phyloP scores from a whole-genome alignment of 768 basidiomycete genomes.

The Tephrocybe sp. region DNA sequence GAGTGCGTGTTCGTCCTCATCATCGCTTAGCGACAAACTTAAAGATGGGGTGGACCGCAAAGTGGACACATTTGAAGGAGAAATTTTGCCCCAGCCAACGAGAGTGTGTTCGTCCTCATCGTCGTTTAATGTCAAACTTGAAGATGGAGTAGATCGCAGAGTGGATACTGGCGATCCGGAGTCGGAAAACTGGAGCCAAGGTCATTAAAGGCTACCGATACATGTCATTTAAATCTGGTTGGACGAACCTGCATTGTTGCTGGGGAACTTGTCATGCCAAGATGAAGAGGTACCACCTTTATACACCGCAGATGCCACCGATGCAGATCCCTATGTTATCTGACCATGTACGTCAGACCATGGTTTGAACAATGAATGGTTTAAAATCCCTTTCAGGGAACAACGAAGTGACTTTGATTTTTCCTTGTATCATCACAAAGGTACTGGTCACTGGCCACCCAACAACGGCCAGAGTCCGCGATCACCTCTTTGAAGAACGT shows the following conservation, averaged over 20 bases:
- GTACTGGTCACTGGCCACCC: too few species aligned
- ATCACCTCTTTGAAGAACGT: too few species aligned
- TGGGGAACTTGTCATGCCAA: not conserved
- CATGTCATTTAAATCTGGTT: not conserved
- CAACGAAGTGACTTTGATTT: not conserved
- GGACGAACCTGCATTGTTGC: not conserved
- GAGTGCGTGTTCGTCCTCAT: slow-evolving; percentile 41
- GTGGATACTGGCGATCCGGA: not conserved
- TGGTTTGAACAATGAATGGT: not conserved
- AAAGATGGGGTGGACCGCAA: slow-evolving; percentile 6
- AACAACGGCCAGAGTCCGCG: too few species aligned
- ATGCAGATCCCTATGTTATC: not conserved
- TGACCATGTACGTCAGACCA: not conserved
- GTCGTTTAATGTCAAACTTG: not conserved
- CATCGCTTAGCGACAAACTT: slow-evolving; percentile 4
- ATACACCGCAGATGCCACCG: not conserved
- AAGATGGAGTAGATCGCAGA: slow-evolving; percentile 1
- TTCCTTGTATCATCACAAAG: not conserved
- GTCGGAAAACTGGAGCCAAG: not conserved
- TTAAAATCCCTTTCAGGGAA: not conserved
- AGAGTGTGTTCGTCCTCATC: slow-evolving; percentile 42
- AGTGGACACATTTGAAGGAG: slow-evolving; percentile 39
- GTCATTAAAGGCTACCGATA: not conserved
- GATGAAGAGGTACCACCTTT: not conserved
- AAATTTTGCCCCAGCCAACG: slow-evolving; percentile 45